Evolutionary conservation across 306 rosid species (phyloP).

Genomic region (Echinosophora koreensis): DNA sequence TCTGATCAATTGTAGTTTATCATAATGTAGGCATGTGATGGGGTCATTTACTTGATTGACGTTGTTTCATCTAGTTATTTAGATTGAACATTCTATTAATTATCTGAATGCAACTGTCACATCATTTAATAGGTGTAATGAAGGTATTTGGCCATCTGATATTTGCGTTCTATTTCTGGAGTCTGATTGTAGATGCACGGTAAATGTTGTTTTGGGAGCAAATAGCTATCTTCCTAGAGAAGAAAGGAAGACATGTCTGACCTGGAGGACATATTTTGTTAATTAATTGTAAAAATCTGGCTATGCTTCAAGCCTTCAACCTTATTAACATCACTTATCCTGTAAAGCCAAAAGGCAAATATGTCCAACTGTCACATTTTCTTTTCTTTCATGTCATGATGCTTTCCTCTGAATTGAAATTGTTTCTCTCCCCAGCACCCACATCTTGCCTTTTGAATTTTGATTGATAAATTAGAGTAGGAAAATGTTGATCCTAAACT

Average conservation of each 20-base stretch:
- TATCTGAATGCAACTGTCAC: slow-evolving; percentile 18
- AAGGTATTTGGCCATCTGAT: slow-evolving; percentile 32
- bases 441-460: slow-evolving; percentile 27
- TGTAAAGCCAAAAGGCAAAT: slow-evolving; percentile 15
- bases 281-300: slow-evolving; percentile 32
- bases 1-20: slow-evolving; percentile 20
- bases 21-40: slow-evolving; percentile 17
- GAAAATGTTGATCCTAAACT: slow-evolving; percentile 13
- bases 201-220: slow-evolving; percentile 19
- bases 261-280: slow-evolving; percentile 26
- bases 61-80: slow-evolving; percentile 14
- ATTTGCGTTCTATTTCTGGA: slow-evolving; percentile 20
- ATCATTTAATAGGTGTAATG: slow-evolving; percentile 9
- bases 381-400: slow-evolving; percentile 28
- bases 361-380: slow-evolving; percentile 11
- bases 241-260: slow-evolving; percentile 11
- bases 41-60: slow-evolving; percentile 32
- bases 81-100: slow-evolving; percentile 16
- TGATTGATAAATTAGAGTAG: slow-evolving; percentile 34
- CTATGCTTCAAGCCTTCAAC: slow-evolving; percentile 2
- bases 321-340: slow-evolving; percentile 26
- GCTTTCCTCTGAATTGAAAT: slow-evolving; percentile 31
- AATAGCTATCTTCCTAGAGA: neutral
- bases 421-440: neutral
- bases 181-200: slow-evolving; percentile 8